Evolutionary conservation across 75 land plant genomes (phyloP), one percentile per base, ranked within the genome.

Genomic region (Pinus albicaulis): DNA sequence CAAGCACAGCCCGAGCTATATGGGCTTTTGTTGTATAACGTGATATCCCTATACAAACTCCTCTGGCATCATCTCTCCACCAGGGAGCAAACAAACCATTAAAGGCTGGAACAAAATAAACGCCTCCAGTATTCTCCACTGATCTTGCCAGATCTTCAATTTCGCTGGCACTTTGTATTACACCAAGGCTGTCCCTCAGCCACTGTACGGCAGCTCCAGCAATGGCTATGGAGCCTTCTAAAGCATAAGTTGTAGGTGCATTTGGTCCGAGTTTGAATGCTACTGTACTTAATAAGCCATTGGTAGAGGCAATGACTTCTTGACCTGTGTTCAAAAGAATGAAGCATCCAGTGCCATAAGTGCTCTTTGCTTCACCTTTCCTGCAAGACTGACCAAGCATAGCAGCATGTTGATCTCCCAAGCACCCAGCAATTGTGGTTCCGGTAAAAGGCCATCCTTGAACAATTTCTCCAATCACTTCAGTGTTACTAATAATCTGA

Each of bases 41-140:
- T 2, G 98, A 92, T 57, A 98, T 95, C 44, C 98, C 99, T 58
- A 98, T 77, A n/a, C 85, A 84, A 11, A 95, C 98, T 3, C 99
- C 99, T 19, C 96, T 83, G 6, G 98, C 98, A 88, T 98, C 99
- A 80, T 98, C 99, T 73, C 99, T 83, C 98, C 99, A 98, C 92
- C 94, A 89, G 11, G 99, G 99, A n/a, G 99, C 96, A 81, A 92
- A 95, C 79, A 98, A 81, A 36, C 99, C 98, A 84, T 92, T 93
- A 70, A 98, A 98, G 17, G 99, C 98, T 19, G 99, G 99, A 15
- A 98, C 98, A 78, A 98, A 95, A 74, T 98, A 98, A 7, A 98
- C 91, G 10, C 99, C 99, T 23, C 98, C 98, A 0, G 92, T 72
- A 41, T 88, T 88, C 17, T 85, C 82, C 26, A 95, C 99, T n/a